Evolutionary conservation across 176 grass and related monocot genomes (phyloP), one percentile per base, ranked within the genome.

Genomic region (Pontederia paniculata): DNA sequence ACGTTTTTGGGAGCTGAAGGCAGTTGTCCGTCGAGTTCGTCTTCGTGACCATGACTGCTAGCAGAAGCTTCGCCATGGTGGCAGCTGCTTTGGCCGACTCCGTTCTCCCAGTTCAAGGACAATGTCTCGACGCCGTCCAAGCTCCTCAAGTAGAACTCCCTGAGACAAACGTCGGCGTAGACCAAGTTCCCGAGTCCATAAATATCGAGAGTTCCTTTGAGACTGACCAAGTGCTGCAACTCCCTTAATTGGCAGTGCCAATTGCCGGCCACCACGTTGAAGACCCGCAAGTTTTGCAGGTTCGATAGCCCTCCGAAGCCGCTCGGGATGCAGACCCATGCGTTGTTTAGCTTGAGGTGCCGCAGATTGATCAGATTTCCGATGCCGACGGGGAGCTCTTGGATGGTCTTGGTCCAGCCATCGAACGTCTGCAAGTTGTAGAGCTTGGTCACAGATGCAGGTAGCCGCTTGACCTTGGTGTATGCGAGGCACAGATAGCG

Each of bases 341-440:
- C 17, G 44, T 4, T n/a, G 45, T 22, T 47, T 13, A n/a, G 60
- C 45, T 1, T 28, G 6, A 65, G 46, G 50, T 65, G 62, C 9
- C 15, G 18, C 18, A 48, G 44, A 20, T 48, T 63, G 5, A 18
- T 48, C 16, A 63, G 12, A 8, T 48, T 63, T 8, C 1, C 22
- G 1, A 63, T 48, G 44, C 11, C 19, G 6, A 22, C 43, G 10
- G 60, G 60, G 9, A 63, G 11, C 47, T 48, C 19, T n/a, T 10
- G 10, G 2, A 59, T 23, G 13, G 22, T 42, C 3, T 59, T 63
- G 9, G 7, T 9, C 44, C 0, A 73, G 8, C 1, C 5, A 10
- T 68, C 55, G 15, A 72, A 42, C 13, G 76, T 66, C 57, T 53
- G 69, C 10, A 73, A 18, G 16, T 54, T 73, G 57, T 72, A 78